Evolutionary conservation across 306 rosid genomes (phyloP).

Genomic region (Ammopiptanthus mongolicus): DNA sequence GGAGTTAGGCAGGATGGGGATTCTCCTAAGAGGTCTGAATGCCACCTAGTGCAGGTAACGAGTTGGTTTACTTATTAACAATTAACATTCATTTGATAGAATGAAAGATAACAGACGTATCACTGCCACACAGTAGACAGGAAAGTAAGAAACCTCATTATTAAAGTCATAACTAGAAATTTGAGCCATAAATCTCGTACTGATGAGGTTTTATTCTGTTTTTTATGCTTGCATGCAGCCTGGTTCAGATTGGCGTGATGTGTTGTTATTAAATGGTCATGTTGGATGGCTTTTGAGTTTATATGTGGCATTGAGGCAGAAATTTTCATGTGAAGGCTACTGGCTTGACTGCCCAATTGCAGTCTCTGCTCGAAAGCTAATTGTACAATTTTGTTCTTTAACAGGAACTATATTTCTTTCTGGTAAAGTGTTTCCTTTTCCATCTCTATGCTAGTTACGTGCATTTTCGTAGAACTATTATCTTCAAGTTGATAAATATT

Average conservation of each 20-base stretch:
- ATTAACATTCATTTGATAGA: not conserved
- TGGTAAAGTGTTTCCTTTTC: slow-evolving; percentile 47
- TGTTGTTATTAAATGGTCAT: slow-evolving; percentile 72
- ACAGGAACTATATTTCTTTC: slow-evolving; percentile 76
- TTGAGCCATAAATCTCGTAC: slow-evolving; percentile 1
- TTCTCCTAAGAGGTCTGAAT: slow-evolving; percentile 67
- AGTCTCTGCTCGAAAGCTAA: slow-evolving; percentile 79
- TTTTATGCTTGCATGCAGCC: slow-evolving; percentile 62
- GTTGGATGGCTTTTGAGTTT: slow-evolving; percentile 85
- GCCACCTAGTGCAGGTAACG: slow-evolving; percentile 81
- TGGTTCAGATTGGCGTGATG: slow-evolving; percentile 83
- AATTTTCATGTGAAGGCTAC: slow-evolving; percentile 73
- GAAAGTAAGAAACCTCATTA: not conserved
- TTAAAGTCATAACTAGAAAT: slow-evolving; percentile 11
- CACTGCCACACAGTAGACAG: not conserved
- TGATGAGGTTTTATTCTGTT: slow-evolving; percentile 15
- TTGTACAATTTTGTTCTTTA: slow-evolving; percentile 83
- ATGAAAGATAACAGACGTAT: too few relatives aligned
- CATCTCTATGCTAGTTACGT: slow-evolving; percentile 1
- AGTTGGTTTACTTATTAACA: slow-evolving; percentile 9
- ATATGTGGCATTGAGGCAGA: slow-evolving; percentile 72
- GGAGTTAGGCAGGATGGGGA: slow-evolving; percentile 64
- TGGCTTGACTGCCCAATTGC: slow-evolving; percentile 95
- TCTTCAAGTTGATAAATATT: slow-evolving; percentile 17
- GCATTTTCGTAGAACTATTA: slow-evolving; percentile 9